Evolutionary conservation across 2,329 filamentous ascomycete species (phyloP), one percentile per base, ranked within the genome.

Genomic region (Colletotrichum sidae): DNA sequence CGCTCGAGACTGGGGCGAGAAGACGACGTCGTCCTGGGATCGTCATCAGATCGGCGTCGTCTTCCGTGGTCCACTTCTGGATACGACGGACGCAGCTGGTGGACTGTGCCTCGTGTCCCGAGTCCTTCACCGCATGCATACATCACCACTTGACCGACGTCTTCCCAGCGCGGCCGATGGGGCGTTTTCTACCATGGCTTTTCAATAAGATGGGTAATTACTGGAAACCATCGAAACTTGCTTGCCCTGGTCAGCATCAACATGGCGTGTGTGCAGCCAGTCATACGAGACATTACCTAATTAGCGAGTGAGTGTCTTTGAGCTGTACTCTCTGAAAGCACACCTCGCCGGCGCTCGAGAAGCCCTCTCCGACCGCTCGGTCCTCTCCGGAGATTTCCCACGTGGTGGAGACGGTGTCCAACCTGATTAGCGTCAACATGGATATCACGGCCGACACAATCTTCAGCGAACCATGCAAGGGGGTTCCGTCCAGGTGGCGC

Each of bases 391-490:
- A 52, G 51, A 46, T 60, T 46, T 55, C 25, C 50, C 49, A 65
- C 61, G 61, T 65, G 50, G 61, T 49, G 34, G 44, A 60, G 46
- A 35, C 38, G 44, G 53, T 59, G 35, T 15, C 8, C 42, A 7
- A 15, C 15, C 42, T 49, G 34, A n/a, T 45, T 65, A 60, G 56
- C 41, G 51, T 55, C 49, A 25, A 65, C 34, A 44, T 15, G 51
- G 55, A 65, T 38, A 55, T 44, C 49, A 60, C 13, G 45, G 15
- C 61, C 61, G 61, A 65, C 38, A 65, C 51, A 53, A 47, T 17
- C 42, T 11, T 25, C 10, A 17, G 45, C n/a, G 9, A 50, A n/a
- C 13, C 35, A 39, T 52, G 51, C 38, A 42, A 17, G 38, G n/a
- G 11, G 17, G 47, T 11, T 45, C 35, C 34, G 13, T 12, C 37